These are phyloP conservation scores for Penicillium hordei DNA, from an alignment of 2,329 filamentous ascomycete genomes.

Conservation along the genomic window DNA sequence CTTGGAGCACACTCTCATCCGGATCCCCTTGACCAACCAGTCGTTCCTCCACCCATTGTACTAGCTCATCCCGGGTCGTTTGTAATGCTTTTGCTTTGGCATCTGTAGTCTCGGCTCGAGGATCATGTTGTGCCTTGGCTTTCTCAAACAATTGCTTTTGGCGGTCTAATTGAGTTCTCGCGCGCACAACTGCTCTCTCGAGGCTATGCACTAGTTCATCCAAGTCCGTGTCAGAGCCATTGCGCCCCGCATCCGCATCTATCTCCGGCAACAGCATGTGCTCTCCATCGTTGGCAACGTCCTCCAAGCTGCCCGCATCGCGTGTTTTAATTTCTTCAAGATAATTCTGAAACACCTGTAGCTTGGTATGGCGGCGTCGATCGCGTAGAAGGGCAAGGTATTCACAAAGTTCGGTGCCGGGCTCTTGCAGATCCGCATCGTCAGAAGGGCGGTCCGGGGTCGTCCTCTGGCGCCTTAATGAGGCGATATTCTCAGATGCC, in stretches of 20 bases:
- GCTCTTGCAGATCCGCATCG: conserved; percentile 15
- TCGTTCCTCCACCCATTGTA: conserved; percentile 54
- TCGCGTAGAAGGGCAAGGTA: conserved; percentile 50
- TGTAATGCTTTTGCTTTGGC: conserved; percentile 41
- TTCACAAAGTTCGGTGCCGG: conserved; percentile 33
- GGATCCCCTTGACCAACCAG: conserved; percentile 39
- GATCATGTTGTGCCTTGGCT: conserved; percentile 28
- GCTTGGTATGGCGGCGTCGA: conserved; percentile 46
- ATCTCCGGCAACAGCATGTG: conserved; percentile 21
- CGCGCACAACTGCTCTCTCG: conserved; percentile 41
- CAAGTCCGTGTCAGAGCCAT: conserved; percentile 22
- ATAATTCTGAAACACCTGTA: conserved; percentile 49
- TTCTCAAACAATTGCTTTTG: conserved; percentile 39
- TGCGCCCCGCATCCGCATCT: conserved; percentile 15
- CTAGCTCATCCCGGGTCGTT: conserved; percentile 49
- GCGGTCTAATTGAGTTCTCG: conserved; percentile 36
- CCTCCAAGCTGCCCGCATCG: conserved; percentile 21
- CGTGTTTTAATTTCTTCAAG: conserved; percentile 43
- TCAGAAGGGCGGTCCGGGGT: conserved; percentile 20
- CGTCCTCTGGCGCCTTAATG: conserved; percentile 29
- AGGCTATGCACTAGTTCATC: conserved; percentile 40
- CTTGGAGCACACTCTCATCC: conserved; percentile 30
- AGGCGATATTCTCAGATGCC: conserved; percentile 33
- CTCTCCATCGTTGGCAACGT: conserved; percentile 21
- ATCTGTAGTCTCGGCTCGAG: conserved; percentile 11